These are phyloP conservation scores for Phytophthora tentaculata DNA, from an alignment of 352 stramenopile genomes.

Conservation along the genomic window DNA sequence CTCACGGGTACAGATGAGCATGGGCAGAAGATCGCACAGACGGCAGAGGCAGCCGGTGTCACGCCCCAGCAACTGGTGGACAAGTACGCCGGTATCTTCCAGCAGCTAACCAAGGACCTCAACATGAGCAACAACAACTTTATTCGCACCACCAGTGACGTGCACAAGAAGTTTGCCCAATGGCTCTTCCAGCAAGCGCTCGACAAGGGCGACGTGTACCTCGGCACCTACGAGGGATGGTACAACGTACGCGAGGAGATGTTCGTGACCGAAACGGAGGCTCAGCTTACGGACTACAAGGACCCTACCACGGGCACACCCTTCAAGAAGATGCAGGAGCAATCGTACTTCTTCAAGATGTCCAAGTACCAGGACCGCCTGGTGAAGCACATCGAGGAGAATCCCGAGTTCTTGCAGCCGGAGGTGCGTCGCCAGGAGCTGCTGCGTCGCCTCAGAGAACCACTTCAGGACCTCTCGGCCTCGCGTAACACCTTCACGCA, in stretches of 20 bases:
- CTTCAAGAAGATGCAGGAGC: constrained; percentile 98
- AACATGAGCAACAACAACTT: constrained; percentile 93
- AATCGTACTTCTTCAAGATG: constrained; percentile 99
- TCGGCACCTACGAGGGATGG: constrained; percentile 98
- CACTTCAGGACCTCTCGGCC: constrained; percentile 96
- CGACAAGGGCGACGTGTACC: constrained; percentile 96
- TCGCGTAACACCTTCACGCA: constrained; percentile 97
- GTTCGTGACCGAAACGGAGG: constrained; percentile 98
- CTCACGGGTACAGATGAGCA: constrained; percentile 97
- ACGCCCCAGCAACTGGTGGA: constrained; percentile 96
- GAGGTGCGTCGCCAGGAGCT: constrained; percentile 96
- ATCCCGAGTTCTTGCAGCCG: constrained; percentile 97
- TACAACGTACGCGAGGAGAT: constrained; percentile 99
- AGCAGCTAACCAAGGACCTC: constrained; percentile 86
- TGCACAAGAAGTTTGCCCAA: constrained; percentile 95
- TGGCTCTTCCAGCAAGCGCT: constrained; percentile 94
- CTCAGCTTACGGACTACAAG: constrained; percentile 95
- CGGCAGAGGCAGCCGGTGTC: constrained; percentile 91
- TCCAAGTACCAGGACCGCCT: constrained; percentile 96
- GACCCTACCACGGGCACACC: constrained; percentile 93
- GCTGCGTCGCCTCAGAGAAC: constrained; percentile 92
- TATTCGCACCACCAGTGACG: constrained; percentile 95
- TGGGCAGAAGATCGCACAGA: constrained; percentile 99
- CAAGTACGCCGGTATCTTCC: constrained; percentile 91
- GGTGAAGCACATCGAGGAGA: constrained; percentile 94